phyloP scores from a whole-genome alignment of 257 asterid genomes.

The Solanum neorickii region DNA sequence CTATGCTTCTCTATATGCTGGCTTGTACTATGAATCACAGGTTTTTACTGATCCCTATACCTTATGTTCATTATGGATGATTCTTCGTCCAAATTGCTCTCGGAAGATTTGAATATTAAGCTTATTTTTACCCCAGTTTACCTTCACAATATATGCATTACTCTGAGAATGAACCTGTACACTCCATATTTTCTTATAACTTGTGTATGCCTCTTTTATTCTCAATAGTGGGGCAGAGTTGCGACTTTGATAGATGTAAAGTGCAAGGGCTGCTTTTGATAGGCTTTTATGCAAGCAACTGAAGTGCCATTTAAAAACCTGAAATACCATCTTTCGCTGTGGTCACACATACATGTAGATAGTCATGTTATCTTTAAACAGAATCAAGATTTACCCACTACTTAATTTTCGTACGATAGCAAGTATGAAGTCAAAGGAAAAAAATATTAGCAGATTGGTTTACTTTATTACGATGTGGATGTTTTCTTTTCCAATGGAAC shows the following conservation, averaged over 20 bases:
- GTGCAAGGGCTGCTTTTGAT: not conserved
- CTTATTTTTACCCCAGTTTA: not conserved
- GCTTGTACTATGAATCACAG: conserved; percentile 85
- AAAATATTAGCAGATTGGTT: not conserved
- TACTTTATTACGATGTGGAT: not conserved
- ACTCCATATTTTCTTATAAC: not conserved
- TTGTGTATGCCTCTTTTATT: not conserved
- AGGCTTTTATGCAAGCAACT: not conserved
- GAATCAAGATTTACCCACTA: not conserved
- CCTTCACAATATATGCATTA: not conserved
- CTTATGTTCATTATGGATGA: not conserved
- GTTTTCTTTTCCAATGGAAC: not conserved
- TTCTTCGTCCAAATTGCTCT: not conserved
- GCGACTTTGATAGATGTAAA: not conserved
- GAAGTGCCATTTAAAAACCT: not conserved
- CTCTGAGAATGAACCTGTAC: not conserved
- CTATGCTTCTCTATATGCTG: conserved; percentile 81
- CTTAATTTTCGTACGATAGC: not conserved
- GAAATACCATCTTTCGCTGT: not conserved
- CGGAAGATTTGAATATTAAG: not conserved
- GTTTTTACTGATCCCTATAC: conserved; percentile 13
- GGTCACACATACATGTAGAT: not conserved
- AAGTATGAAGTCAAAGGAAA: not conserved
- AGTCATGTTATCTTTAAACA: not conserved
- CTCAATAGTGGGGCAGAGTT: not conserved